Base-by-base conservation (phyloP, 2,329 filamentous ascomycete genomes). In the Fusarium siculi region DNA sequence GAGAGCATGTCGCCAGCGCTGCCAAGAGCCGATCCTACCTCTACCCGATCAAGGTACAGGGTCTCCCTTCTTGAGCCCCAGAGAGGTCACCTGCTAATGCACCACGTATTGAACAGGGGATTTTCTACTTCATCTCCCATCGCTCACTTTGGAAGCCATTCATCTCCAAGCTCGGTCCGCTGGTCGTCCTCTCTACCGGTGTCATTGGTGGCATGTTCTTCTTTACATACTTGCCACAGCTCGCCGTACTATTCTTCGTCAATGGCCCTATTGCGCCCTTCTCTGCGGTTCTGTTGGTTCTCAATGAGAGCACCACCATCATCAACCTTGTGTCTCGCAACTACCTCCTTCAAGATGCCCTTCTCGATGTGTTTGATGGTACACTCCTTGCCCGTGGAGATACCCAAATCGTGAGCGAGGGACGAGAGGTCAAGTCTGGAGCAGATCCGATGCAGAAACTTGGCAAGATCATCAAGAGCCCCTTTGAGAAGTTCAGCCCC, bases 361-460 rank as follows among this genome's bases (percentile, higher is more conserved):
- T 98, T 39, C 86, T 96, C 32, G 95, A 98, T 80, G 96, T 93
- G 1, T 98, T 98, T 80, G 96, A 98, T 79, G 94, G 93, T 37
- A 90, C 89, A 0, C 82, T 92, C 30, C 79, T 91, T 12, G 78
- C 88, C 3, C 84, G 81, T 54, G 85, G 87, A 71, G 83, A 85
- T 36, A 84, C 84, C 1, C 85, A 83, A 4, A 86, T 98, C 7
- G 93, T 98, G 11, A 87, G 89, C 16, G 89, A 92, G 68, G 93
- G 95, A 21, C 88, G 95, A 56, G 89, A 96, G 79, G 81, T 97
- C 71, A 92, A 92, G 56, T 81, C 87, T 1, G 87, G 88, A n/a
- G 82, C 80, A 34, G 88, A 91, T 73, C 86, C 89, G 3, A 88
- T 91, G 74, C 80, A 83, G 55, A 85, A 87, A 77, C 81, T 92